These are phyloP conservation scores for Solanum pinnatisectum DNA, from an alignment of 257 asterid genomes.

Conservation along the genomic window DNA sequence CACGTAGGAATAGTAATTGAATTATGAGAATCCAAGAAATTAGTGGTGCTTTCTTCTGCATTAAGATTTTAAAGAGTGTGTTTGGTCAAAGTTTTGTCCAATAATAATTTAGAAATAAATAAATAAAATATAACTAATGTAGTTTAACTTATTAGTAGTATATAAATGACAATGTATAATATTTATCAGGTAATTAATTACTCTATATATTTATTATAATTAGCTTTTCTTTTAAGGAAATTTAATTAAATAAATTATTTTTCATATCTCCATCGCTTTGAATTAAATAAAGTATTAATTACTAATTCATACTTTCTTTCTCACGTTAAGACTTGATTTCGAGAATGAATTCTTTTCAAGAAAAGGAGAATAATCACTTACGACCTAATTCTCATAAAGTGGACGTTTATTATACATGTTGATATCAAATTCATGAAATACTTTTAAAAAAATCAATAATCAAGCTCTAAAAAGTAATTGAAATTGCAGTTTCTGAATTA, in stretches of 20 bases:
- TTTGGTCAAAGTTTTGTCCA: background rate
- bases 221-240: background rate
- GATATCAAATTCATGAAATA: no score
- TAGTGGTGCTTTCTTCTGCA: background rate
- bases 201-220: background rate
- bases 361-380: no score
- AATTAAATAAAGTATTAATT: no score
- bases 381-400: no score
- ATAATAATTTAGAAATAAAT: background rate
- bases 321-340: no score
- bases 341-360: no score
- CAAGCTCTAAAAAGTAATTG: no score
- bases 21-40: background rate
- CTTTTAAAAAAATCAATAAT: no score
- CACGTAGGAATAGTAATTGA: background rate
- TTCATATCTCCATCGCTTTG: background rate
- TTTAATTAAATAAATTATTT: no score
- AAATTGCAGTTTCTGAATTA: no score
- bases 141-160: background rate
- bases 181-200: background rate
- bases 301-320: no score
- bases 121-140: background rate
- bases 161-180: background rate
- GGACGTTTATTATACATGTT: no score
- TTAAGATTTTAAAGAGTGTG: background rate